Evolutionary conservation across 1,284 basidiomycete genomes (phyloP), one percentile per base, ranked within the genome.

Genomic region (Ceratobasidium sp.): DNA sequence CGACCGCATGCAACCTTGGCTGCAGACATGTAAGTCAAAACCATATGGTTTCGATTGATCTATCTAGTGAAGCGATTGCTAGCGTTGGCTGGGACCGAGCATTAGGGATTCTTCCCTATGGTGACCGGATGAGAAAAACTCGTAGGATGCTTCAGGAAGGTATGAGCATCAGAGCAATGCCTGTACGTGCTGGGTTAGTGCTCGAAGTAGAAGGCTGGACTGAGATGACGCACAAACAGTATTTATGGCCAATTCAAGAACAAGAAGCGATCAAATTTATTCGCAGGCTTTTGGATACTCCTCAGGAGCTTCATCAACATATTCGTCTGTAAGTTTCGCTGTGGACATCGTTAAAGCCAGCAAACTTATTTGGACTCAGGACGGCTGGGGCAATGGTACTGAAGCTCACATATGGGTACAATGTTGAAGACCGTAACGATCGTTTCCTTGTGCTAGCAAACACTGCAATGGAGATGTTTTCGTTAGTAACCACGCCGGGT

Each of bases 221-320:
- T 15, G 43, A 45, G 25, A 55, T 32, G 17, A 1, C 27, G 2
- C 13, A 38, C 31, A 35, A 32, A 4, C 17, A 64, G 60, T 8
- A 47, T 25, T 20, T 64, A 22, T 54, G 52, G 38, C 62, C 50
- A 29, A 5, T 67, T 7, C 62, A 67, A 43, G 50, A 67, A 42
- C 35, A 45, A 53, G 62, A 67, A 54, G 31, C 40, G 20, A 42
- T 67, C 38, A 67, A 67, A 29, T 67, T 67, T 32, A 20, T 54
- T 45, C 27, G 25, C 31, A 17, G 49, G n/a, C 32, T 67, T 12
- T n/a, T 67, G 8, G 29, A 38, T 8, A 54, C 34, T 3, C 62
- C 62, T 29, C 13, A 54, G 13, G 13, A 45, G 25, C 17, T 67
- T 3, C 31, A 53, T 17, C 15, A 54, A 40, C 50, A 67, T 38